These are phyloP conservation scores for Glycine latifolia DNA, from an alignment of 306 rosid species.

Conservation along the genomic window DNA sequence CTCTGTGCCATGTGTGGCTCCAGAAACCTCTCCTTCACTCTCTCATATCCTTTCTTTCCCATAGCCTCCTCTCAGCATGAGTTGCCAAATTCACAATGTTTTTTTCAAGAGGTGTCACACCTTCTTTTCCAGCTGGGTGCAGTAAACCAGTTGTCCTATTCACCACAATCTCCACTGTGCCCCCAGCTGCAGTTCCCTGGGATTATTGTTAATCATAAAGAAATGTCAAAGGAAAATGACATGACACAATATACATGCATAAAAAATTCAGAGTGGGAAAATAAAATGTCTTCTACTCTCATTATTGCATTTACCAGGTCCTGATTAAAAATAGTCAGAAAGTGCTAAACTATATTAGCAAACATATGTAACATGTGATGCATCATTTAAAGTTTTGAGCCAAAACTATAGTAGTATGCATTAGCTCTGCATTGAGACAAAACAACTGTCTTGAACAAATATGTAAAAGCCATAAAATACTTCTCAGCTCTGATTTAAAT, in stretches of 20 bases:
- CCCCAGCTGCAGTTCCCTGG: constrained; percentile 93
- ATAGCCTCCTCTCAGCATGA: constrained; percentile 82
- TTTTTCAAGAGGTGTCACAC: constrained; percentile 67
- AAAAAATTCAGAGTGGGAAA: constrained; percentile 1
- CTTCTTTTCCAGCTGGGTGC: constrained; percentile 85
- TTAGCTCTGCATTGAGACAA: neutral
- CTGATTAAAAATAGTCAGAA: neutral
- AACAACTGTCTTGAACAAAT: neutral
- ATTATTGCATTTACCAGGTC: neutral
- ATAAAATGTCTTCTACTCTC: neutral
- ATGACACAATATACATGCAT: constrained; percentile 7
- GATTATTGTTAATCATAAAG: neutral
- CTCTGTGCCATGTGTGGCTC: constrained; percentile 85
- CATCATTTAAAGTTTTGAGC: neutral
- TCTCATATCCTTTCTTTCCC: constrained; percentile 83
- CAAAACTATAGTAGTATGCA: constrained; percentile 14
- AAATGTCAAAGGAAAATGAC: constrained; percentile 18
- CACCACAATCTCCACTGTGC: constrained; percentile 89
- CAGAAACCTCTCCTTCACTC: constrained; percentile 82
- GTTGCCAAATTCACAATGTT: constrained; percentile 84
- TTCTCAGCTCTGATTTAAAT: neutral
- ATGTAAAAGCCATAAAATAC: neutral
- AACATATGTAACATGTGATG: neutral
- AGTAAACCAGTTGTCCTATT: constrained; percentile 80
- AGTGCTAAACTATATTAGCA: neutral